Evolutionary conservation across 2,329 filamentous ascomycete species (phyloP), one percentile per base, ranked within the genome.

Genomic region (Ascochyta fabae): DNA sequence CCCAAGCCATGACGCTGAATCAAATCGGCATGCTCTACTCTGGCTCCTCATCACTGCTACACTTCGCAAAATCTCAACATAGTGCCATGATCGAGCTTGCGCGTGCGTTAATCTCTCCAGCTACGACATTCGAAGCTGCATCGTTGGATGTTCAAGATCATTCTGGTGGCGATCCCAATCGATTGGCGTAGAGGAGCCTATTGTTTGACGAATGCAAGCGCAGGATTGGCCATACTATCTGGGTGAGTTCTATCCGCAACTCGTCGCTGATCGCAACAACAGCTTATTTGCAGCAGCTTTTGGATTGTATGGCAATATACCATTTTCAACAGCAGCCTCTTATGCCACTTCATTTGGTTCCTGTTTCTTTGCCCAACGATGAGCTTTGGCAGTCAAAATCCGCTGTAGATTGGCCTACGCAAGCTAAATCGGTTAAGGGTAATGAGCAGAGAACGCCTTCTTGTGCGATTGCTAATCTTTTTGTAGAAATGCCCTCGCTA

Each of bases 161-260:
- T 44, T 16, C 12, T 12, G 24, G 15, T 13, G 7, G 8, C 19
- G 33, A 38, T 4, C 9, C 8, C 31, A 9, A 13, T 22, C 3
- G 31, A 1, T 2, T n/a, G 9, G 8, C 29, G 7, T 53, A 48
- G 51, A 42, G 44, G 31, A 16, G 24, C 4, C 4, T 47, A 5
- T 13, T 53, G 12, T 16, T 39, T 24, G 38, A 41, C 1, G 48
- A 56, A 19, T 59, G 48, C 23, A 52, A 46, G 31, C 48, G 48
- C n/a, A 56, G 48, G 23, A 33, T 52, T 42, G 51, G 42, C 12
- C 45, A 46, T 41, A n/a, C 52, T 5, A 45, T 59, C 6, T 81
- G 29, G 79, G 82, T 61, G 82, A 82, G 62, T 69, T 66, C 26
- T 63, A 81, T 10, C 69, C 77, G 12, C 9, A 4, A 31, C 13